Base-by-base conservation (phyloP, 2,329 filamentous ascomycete genomes). In the Raffaelea arxii region DNA sequence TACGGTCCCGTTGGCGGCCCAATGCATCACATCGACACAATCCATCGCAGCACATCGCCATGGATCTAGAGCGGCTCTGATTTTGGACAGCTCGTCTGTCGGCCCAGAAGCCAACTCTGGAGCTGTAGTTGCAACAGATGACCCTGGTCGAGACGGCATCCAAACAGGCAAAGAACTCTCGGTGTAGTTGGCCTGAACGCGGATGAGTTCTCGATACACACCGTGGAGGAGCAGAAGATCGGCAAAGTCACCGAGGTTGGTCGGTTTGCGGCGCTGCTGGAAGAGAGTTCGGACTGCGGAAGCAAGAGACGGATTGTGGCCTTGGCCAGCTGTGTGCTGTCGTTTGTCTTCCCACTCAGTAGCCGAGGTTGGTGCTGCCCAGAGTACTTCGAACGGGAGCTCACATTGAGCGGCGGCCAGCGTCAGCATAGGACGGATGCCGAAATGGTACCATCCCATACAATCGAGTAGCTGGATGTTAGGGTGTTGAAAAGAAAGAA, bases 11-110 rank as follows among this genome's bases (percentile, higher is more conserved):
- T 77, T 77, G 3, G 75, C 75, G 18, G 68, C 65, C 75, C 76
- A 79, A 53, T 80, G 74, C 2, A 80, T 62, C 2, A 78, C 67
- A 47, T 80, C 76, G 3, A 80, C 51, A 37, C 64, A 68, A 45
- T 72, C 70, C 37, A 68, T 67, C 16, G 65, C 60, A 4, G 65
- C 63, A 38, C 71, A 71, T 14, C 67, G 60, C 69, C 70, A 73
- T 25, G 56, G 60, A 2, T 40, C 39, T 48, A 52, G 24, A 53
- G 51, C 1, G 51, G 54, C n/a, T n/a, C n/a, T n/a, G n/a, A n/a
- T n/a, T 9, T 16, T 32, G 27, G 27, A 32, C 10, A 32, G 9
- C 10, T 16, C 16, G 16, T 9, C 27, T 10, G 27, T 32, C 9
- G 27, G 27, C 9, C 10, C 16, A 32, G 27, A 32, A 9, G 9